Evolutionary conservation across 2,329 filamentous ascomycete genomes (phyloP).

Genomic region (Curvularia eragrostidis): DNA sequence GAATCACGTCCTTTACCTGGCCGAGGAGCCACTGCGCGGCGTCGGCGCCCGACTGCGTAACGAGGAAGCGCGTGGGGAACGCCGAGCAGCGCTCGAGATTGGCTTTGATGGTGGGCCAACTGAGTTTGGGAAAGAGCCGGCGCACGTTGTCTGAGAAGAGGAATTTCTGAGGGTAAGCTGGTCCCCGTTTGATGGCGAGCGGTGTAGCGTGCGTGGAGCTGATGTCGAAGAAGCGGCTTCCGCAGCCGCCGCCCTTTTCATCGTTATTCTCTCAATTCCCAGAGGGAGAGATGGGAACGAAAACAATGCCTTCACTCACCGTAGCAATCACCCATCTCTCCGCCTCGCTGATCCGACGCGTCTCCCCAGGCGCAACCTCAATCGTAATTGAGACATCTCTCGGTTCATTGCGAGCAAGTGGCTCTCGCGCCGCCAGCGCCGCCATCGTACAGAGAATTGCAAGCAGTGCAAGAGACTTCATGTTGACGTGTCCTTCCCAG

Average conservation of each 20-base stretch:
- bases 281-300: no score
- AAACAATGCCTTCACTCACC: no score
- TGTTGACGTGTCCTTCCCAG: neutral
- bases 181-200: neutral
- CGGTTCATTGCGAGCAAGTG: neutral
- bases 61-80: conserved; percentile 37
- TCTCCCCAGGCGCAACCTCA: conserved; percentile 25
- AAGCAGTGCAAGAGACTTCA: neutral
- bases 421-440: neutral
- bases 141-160: neutral
- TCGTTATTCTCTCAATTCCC: neutral
- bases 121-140: neutral
- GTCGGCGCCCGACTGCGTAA: conserved; percentile 64
- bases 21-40: conserved; percentile 85
- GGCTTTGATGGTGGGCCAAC: neutral
- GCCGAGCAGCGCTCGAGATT: conserved; percentile 16
- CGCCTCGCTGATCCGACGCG: conserved; percentile 22
- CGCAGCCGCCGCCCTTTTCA: neutral
- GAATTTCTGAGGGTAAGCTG: neutral
- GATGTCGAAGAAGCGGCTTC: conserved; percentile 1
- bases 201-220: neutral
- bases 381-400: conserved; percentile 9
- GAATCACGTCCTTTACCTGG: conserved; percentile 71
- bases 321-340: conserved; percentile 25
- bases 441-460: neutral